Percentiles rank a stretch among this genome's conserved stretches.
Evolutionary conservation across 768 basidiomycete species (phyloP).

Genomic region (Mycena floridula): DNA sequence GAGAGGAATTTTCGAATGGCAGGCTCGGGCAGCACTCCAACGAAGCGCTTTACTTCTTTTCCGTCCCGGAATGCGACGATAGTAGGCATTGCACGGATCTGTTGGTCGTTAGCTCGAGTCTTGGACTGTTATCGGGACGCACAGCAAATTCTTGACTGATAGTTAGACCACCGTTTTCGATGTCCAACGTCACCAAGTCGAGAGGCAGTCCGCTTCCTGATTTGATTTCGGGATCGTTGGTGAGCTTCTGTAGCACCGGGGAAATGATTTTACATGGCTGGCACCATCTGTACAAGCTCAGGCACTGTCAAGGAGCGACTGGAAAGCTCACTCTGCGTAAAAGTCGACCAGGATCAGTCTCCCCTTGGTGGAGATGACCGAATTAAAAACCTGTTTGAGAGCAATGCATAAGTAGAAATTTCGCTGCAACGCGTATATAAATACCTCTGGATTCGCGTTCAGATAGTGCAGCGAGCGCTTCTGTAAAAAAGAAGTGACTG

Average conservation of each 20-base stretch:
- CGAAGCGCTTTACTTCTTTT: conserved; percentile 49
- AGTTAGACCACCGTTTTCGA: conserved; percentile 40
- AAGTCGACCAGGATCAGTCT: conserved; percentile 71
- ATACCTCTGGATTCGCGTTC: background rate
- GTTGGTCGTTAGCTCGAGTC: background rate
- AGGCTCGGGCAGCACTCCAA: conserved; percentile 47
- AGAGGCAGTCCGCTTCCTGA: conserved; percentile 52
- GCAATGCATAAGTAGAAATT: too few species aligned
- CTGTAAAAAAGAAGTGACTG: too few species aligned
- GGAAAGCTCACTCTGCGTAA: conserved; percentile 64
- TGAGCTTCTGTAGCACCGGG: conserved; percentile 60
- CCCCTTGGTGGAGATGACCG: too few species aligned
- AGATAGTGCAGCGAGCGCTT: background rate
- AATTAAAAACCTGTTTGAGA: too few species aligned
- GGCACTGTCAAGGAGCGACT: conserved; percentile 2
- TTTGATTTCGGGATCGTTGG: conserved; percentile 31
- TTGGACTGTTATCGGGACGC: background rate
- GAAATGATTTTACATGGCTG: conserved; percentile 68
- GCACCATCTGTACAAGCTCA: conserved; percentile 55
- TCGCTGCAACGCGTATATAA: too few species aligned
- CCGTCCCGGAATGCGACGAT: conserved; percentile 74
- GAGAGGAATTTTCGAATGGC: conserved; percentile 42
- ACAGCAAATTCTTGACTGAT: background rate
- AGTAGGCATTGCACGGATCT: conserved; percentile 77
- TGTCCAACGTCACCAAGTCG: conserved; percentile 71